Conservation (phyloP, 139 green algal species). For the Astrephomene gubernaculifera region DNA sequence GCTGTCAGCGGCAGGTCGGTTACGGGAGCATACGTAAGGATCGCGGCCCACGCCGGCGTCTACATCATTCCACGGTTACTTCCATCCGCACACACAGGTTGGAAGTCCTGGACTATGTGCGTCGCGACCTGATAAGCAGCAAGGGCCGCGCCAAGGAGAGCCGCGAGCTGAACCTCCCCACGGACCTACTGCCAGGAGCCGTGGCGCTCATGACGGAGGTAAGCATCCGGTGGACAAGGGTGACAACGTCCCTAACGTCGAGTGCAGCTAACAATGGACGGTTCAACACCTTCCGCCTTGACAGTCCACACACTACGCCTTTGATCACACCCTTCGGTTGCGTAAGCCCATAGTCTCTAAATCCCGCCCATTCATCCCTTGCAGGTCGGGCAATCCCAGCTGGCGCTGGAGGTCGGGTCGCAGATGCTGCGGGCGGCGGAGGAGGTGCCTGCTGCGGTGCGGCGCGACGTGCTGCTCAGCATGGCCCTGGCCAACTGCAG, state of each 20-base stretch:
- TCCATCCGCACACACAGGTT: too few relatives aligned
- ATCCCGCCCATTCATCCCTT: too few relatives aligned
- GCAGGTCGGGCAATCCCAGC: slow-evolving; percentile 34
- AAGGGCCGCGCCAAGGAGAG: slow-evolving; percentile 38
- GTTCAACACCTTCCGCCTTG: too few relatives aligned
- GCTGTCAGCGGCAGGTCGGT: neutral
- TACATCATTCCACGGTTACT: too few relatives aligned
- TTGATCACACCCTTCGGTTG: too few relatives aligned
- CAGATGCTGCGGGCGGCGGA: neutral
- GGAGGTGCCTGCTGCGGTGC: neutral
- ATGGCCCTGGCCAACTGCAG: slow-evolving; percentile 73
- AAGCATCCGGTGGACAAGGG: too few relatives aligned
- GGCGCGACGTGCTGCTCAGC: slow-evolving; percentile 65
- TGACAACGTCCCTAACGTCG: too few relatives aligned
- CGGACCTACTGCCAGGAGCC: slow-evolving; percentile 65
- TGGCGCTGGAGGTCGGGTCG: neutral
- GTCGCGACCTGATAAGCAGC: slow-evolving; percentile 49
- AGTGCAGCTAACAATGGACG: too few relatives aligned
- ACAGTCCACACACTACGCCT: too few relatives aligned
- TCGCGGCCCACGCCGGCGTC: too few relatives aligned
- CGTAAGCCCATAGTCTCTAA: too few relatives aligned
- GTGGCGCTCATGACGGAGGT: slow-evolving; percentile 76
- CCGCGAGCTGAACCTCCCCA: slow-evolving; percentile 56
- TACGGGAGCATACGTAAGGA: too few relatives aligned
- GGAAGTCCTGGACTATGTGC: slow-evolving; percentile 64